These are phyloP conservation scores for Aspergillus ustus DNA, from an alignment of 2,329 filamentous ascomycete species.

Conservation along the genomic window DNA sequence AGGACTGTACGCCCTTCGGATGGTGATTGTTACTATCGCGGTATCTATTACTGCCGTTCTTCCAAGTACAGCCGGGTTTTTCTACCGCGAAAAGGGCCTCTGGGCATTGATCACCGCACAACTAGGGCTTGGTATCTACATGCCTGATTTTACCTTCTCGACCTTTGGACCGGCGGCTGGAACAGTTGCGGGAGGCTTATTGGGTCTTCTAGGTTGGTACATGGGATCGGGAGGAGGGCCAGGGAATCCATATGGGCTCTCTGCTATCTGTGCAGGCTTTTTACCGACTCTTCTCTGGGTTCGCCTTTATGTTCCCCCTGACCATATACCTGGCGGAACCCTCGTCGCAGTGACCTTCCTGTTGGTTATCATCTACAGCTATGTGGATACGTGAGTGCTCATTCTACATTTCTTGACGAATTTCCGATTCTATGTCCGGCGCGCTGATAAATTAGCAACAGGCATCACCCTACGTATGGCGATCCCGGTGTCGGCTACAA, in stretches of 20 bases:
- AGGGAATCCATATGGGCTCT: slow-evolving; percentile 57
- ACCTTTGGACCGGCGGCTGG: slow-evolving; percentile 48
- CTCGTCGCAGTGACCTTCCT: slow-evolving; percentile 51
- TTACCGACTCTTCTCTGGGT: slow-evolving; percentile 40
- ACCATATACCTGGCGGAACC: slow-evolving; percentile 38
- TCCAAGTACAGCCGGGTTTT: slow-evolving; percentile 53
- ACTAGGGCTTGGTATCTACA: slow-evolving; percentile 53
- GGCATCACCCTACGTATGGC: slow-evolving; percentile 51
- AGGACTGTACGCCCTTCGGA: slow-evolving; percentile 54
- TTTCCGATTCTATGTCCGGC: too few species aligned
- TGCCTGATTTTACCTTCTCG: slow-evolving; percentile 57
- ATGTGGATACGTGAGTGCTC: slow-evolving; percentile 48
- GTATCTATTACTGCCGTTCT: slow-evolving; percentile 49
- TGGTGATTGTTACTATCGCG: slow-evolving; percentile 55
- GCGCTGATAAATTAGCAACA: slow-evolving; percentile 4
- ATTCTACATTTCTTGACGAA: not conserved
- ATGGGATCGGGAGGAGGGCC: slow-evolving; percentile 55
- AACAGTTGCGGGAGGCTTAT: slow-evolving; percentile 54
- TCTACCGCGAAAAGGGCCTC: slow-evolving; percentile 57
- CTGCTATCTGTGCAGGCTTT: slow-evolving; percentile 44
- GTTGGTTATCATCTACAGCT: slow-evolving; percentile 55
- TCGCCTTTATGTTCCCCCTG: slow-evolving; percentile 40
- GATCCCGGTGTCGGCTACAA: slow-evolving; percentile 53
- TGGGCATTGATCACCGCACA: slow-evolving; percentile 60
- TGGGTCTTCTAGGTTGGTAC: slow-evolving; percentile 57